These are phyloP conservation scores for Sisymbrium altissimum DNA, from an alignment of 345 rosid genomes.

Conservation along the genomic window DNA sequence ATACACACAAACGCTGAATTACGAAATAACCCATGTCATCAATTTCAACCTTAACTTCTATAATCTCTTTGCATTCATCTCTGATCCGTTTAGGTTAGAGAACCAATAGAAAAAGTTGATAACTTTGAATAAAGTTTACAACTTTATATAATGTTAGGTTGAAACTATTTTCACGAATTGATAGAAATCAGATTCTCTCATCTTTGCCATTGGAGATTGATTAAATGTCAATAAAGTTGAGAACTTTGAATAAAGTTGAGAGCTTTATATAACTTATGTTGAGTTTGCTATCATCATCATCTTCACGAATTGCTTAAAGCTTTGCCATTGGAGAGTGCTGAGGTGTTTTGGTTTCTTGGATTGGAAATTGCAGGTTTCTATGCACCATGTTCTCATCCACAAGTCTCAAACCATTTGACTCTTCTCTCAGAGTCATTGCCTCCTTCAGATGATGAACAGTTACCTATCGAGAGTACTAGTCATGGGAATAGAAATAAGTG, in stretches of 20 bases:
- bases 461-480: constrained; percentile 21
- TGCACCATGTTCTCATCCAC: constrained; percentile 87
- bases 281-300: neutral
- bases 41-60: neutral
- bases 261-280: neutral
- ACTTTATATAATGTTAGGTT: neutral
- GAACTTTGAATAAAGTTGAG: neutral
- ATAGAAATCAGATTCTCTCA: too few relatives aligned
- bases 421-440: constrained; percentile 74
- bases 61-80: neutral
- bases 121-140: neutral
- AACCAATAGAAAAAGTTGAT: neutral
- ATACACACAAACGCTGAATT: neutral
- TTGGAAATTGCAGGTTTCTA: constrained; percentile 35
- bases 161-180: too few relatives aligned
- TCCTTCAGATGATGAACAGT: constrained; percentile 42
- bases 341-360: neutral
- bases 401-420: constrained; percentile 67
- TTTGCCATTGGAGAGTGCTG: neutral
- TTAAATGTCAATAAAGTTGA: neutral
- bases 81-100: constrained; percentile 19
- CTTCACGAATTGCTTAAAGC: neutral
- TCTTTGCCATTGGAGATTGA: too few relatives aligned
- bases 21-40: neutral
- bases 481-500: constrained; percentile 74